Evolutionary conservation across 305 asterid genomes (phyloP).

Genomic region (Fraxinus dipetala): DNA sequence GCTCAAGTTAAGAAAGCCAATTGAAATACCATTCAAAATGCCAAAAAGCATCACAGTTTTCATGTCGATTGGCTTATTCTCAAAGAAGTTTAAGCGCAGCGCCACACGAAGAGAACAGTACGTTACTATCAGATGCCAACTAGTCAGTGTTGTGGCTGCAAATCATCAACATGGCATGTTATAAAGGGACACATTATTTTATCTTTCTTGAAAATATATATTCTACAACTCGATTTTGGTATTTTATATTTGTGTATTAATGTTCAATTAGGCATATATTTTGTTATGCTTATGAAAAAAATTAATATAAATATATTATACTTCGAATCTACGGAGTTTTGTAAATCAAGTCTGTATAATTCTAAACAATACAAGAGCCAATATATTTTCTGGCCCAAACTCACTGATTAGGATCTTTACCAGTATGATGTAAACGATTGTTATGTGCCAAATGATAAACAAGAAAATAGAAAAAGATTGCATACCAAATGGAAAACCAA

Average conservation of each 20-base stretch:
- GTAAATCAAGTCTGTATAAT: not conserved
- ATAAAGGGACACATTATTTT: not conserved
- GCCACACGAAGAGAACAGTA: slow-evolving; percentile 85
- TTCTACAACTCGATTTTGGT: not conserved
- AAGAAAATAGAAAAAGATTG: slow-evolving; percentile 1
- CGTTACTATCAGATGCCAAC: slow-evolving; percentile 94
- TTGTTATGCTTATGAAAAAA: not conserved
- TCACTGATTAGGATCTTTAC: not conserved
- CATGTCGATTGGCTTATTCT: slow-evolving; percentile 65
- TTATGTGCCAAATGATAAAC: not conserved
- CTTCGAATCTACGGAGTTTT: not conserved
- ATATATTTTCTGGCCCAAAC: not conserved
- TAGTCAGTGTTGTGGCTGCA: slow-evolving; percentile 85
- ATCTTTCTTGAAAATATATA: not conserved
- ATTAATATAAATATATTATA: not conserved
- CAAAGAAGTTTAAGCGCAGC: slow-evolving; percentile 62
- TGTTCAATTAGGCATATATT: not conserved
- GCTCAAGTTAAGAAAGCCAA: slow-evolving; percentile 86
- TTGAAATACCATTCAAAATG: slow-evolving; percentile 73
- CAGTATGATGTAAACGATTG: not conserved
- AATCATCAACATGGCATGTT: not conserved
- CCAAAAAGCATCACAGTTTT: slow-evolving; percentile 68
- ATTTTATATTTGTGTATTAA: not conserved
- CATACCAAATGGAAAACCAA: slow-evolving; percentile 83
- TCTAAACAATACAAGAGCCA: not conserved